Percentiles rank a stretch among this genome's conserved stretches.
phyloP scores from a whole-genome alignment of 129 eudicot genomes.

The Tagetes patula region DNA sequence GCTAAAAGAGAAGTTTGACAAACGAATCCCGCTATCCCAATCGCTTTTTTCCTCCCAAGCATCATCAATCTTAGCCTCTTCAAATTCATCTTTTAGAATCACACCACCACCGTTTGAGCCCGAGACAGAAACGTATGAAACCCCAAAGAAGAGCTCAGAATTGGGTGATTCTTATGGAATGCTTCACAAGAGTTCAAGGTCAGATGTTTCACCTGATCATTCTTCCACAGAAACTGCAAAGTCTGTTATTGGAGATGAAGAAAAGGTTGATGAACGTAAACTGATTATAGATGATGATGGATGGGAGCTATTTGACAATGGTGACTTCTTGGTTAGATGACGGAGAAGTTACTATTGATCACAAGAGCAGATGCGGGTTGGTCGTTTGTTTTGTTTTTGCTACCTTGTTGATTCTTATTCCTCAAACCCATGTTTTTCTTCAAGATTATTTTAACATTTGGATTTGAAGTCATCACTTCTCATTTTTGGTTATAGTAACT shows the following conservation, averaged over 20 bases:
- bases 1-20: conserved; percentile 66
- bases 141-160: conserved; percentile 24
- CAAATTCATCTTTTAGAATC: conserved; percentile 51
- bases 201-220: conserved; percentile 14
- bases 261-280: conserved; percentile 22
- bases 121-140: conserved; percentile 24
- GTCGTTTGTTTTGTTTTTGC: neutral
- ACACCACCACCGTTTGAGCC: conserved; percentile 18
- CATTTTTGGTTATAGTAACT: neutral
- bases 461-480: too few species aligned
- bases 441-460: neutral
- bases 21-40: conserved; percentile 46
- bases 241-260: neutral
- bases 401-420: neutral
- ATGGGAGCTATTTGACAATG: conserved; percentile 49
- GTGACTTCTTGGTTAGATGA: neutral
- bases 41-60: conserved; percentile 51
- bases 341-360: neutral
- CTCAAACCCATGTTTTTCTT: neutral
- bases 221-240: conserved; percentile 8
- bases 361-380: neutral
- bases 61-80: conserved; percentile 40
- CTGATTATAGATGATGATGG: conserved; percentile 48
- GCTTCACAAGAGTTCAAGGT: conserved; percentile 14
- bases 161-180: conserved; percentile 10